Conservation (phyloP, 306 rosid genomes). For the Cicer yamashitae region DNA sequence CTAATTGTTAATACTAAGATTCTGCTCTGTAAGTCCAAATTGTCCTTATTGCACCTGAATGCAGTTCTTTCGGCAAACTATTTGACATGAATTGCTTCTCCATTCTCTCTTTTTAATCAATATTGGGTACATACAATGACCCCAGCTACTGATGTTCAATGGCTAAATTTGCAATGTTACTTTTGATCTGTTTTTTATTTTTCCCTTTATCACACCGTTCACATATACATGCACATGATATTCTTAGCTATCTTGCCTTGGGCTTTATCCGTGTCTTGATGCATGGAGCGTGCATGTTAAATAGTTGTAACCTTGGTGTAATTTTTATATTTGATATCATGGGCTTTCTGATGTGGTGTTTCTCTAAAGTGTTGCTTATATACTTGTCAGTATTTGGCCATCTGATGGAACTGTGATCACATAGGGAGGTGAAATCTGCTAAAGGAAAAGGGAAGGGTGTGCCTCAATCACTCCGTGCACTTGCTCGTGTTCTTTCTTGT, state of each 20-base stretch:
- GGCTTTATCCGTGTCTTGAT: background rate
- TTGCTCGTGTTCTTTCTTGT: slow-evolving; percentile 74
- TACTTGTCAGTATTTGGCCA: slow-evolving; percentile 46
- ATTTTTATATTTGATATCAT: slow-evolving; percentile 12
- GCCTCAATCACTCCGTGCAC: slow-evolving; percentile 81
- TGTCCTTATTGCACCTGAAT: slow-evolving; percentile 3
- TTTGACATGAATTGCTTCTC: slow-evolving; percentile 17
- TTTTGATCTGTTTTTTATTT: background rate
- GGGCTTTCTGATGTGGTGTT: slow-evolving; percentile 32
- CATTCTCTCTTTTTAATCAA: slow-evolving; percentile 15
- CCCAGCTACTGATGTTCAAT: slow-evolving; percentile 1
- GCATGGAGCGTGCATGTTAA: slow-evolving; percentile 25
- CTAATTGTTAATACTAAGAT: background rate
- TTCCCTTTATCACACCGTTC: slow-evolving; percentile 3
- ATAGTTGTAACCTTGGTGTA: slow-evolving; percentile 15
- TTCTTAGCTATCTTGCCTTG: background rate
- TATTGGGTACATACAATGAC: slow-evolving; percentile 3
- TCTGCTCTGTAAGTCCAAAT: slow-evolving; percentile 3
- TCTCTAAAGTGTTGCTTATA: slow-evolving; percentile 42
- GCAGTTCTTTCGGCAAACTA: slow-evolving; percentile 4
- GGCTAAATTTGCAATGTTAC: slow-evolving; percentile 19
- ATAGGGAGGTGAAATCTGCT: slow-evolving; percentile 68
- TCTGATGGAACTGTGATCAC: slow-evolving; percentile 51
- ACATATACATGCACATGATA: background rate
- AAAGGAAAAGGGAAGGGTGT: slow-evolving; percentile 74